Conservation (phyloP, 306 rosid genomes). For the Styphnolobium japonicum region DNA sequence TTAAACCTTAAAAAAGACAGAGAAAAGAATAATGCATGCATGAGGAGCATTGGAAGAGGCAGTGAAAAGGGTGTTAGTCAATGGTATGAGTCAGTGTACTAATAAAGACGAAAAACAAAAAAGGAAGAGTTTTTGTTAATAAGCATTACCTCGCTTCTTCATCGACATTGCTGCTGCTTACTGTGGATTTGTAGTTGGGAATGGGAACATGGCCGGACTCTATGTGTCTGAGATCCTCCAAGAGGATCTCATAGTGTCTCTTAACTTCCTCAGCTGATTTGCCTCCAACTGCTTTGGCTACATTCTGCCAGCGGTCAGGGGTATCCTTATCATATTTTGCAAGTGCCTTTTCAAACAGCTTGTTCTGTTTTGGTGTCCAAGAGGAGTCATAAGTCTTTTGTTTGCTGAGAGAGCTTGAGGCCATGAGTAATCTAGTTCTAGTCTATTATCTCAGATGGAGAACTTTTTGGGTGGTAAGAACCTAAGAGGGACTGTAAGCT, state of each 20-base stretch:
- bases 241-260: constrained; percentile 49
- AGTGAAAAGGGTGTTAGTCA: neutral
- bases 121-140: neutral
- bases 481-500: neutral
- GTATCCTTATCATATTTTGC: constrained; percentile 55
- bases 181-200: constrained; percentile 41
- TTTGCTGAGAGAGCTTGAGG: constrained; percentile 41
- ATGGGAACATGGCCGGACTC: constrained; percentile 57
- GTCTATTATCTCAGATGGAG: too few species aligned
- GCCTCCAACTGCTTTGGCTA: constrained; percentile 53
- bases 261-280: constrained; percentile 49
- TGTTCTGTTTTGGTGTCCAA: constrained; percentile 58
- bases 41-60: neutral
- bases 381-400: constrained; percentile 31
- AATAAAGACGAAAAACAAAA: neutral
- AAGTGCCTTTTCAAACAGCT: constrained; percentile 55
- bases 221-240: constrained; percentile 50
- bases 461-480: neutral
- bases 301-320: constrained; percentile 51
- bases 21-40: neutral
- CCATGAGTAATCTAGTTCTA: constrained; percentile 49
- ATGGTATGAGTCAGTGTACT: neutral
- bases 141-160: constrained; percentile 19
- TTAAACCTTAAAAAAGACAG: too few species aligned
- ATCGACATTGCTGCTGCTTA: neutral